These are phyloP conservation scores for Nicotiana paniculata DNA, from an alignment of 257 asterid species.

Conservation along the genomic window DNA sequence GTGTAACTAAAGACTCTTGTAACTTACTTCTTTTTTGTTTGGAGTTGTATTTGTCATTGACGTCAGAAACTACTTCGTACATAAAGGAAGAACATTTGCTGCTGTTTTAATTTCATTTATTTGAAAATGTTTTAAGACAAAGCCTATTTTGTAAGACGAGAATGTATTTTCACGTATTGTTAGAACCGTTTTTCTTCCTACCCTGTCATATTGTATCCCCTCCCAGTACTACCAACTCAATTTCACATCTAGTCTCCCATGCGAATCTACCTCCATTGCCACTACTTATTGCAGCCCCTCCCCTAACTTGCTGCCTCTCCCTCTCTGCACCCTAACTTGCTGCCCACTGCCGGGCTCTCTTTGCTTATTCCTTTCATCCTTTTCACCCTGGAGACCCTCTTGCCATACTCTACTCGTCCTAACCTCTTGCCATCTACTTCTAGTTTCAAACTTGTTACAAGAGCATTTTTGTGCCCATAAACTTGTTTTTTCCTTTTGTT, in stretches of 20 bases:
- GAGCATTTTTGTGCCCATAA: not conserved
- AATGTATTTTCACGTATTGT: too few relatives aligned
- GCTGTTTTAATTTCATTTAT: not conserved
- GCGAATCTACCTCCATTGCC: too few relatives aligned
- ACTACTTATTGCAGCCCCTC: too few relatives aligned
- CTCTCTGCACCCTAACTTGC: too few relatives aligned
- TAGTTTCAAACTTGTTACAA: not conserved
- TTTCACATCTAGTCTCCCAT: too few relatives aligned
- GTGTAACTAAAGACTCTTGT: not conserved
- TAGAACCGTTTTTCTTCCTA: too few relatives aligned
- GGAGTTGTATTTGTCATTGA: not conserved
- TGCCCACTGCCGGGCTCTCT: too few relatives aligned
- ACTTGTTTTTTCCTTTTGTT: not conserved
- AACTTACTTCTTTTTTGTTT: not conserved
- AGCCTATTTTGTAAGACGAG: too few relatives aligned
- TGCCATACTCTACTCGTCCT: not conserved
- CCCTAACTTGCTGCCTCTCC: too few relatives aligned
- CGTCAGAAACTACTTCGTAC: not conserved
- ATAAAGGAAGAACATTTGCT: not conserved
- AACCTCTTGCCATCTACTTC: slow-evolving; percentile 8
- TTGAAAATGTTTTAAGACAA: not conserved
- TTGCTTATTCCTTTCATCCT: not conserved
- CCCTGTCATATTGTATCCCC: too few relatives aligned
- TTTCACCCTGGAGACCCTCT: not conserved
- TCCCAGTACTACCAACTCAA: too few relatives aligned